Evolutionary conservation across 2,329 filamentous ascomycete genomes (phyloP).

Genomic region (Akanthomyces lecanii): DNA sequence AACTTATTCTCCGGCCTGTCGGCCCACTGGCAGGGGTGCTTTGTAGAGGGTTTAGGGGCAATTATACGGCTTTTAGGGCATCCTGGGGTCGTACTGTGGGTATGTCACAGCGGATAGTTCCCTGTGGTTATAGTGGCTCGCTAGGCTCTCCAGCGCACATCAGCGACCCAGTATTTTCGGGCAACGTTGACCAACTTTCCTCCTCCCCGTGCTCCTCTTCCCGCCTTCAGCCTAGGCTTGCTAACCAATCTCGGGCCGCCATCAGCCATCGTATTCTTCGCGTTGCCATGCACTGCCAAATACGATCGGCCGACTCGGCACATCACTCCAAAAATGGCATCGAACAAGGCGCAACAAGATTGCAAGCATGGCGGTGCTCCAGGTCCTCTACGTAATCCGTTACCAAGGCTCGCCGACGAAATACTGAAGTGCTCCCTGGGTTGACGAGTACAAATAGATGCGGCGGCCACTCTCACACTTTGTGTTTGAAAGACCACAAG

Average conservation of each 20-base stretch:
- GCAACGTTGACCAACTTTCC: neutral
- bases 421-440: neutral
- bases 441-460: conserved; percentile 8
- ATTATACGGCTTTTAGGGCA: neutral
- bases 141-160: neutral
- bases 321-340: conserved; percentile 8
- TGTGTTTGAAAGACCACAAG: neutral
- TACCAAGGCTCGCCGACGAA: neutral
- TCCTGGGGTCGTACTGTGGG: too few species aligned
- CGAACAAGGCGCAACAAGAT: neutral
- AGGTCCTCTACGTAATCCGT: neutral
- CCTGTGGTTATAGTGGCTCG: neutral
- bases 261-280: conserved; percentile 13
- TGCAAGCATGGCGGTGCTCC: conserved; percentile 3
- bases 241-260: neutral
- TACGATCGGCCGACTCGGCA: conserved; percentile 7
- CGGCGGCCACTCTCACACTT: neutral
- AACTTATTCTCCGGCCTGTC: too few species aligned
- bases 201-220: too few species aligned
- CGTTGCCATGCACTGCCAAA: conserved; percentile 4
- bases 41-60: neutral
- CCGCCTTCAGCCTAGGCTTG: neutral
- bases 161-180: conserved; percentile 11
- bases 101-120: neutral
- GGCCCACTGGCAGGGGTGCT: neutral